Evolutionary conservation across 176 grass and related monocot genomes (phyloP).

Genomic region (Pontederia paniculata): DNA sequence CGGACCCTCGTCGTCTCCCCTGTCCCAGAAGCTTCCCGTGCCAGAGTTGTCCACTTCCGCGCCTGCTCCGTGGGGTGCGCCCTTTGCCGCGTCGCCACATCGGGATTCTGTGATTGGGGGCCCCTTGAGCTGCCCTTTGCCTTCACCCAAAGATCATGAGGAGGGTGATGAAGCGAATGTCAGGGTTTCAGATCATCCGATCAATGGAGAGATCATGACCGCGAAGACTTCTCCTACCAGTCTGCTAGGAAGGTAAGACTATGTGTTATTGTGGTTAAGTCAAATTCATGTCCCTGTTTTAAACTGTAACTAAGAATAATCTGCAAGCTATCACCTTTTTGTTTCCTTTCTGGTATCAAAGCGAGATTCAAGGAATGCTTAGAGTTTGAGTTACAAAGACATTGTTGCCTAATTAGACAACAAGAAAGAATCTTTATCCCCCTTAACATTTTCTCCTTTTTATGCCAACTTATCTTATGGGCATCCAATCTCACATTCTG

Average conservation of each 20-base stretch:
- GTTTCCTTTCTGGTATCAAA: no score
- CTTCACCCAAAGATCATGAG: constrained; percentile 19
- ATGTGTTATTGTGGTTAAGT: not conserved
- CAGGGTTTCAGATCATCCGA: not conserved
- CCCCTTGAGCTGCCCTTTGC: constrained; percentile 24
- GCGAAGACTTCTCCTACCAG: constrained; percentile 13
- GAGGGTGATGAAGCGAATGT: constrained; percentile 22
- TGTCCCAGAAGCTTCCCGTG: constrained; percentile 33
- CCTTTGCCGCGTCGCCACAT: constrained; percentile 10
- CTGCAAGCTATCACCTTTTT: no score
- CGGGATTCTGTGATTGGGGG: not conserved
- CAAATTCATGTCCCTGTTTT: no score
- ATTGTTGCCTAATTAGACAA: no score
- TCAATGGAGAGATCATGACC: constrained; percentile 8
- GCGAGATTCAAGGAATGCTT: no score
- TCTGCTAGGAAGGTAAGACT: constrained; percentile 31
- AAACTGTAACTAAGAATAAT: no score
- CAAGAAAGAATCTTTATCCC: no score
- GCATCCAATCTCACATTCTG: no score
- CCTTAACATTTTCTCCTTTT: no score
- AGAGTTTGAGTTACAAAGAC: no score
- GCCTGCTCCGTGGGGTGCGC: not conserved
- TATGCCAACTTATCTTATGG: no score
- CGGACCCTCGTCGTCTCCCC: constrained; percentile 39
- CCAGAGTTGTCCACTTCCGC: constrained; percentile 11